Percentiles rank a stretch among this genome's conserved stretches.
These are phyloP conservation scores for Pseudoturritis turrita DNA, from an alignment of 345 rosid genomes.

Conservation along the genomic window DNA sequence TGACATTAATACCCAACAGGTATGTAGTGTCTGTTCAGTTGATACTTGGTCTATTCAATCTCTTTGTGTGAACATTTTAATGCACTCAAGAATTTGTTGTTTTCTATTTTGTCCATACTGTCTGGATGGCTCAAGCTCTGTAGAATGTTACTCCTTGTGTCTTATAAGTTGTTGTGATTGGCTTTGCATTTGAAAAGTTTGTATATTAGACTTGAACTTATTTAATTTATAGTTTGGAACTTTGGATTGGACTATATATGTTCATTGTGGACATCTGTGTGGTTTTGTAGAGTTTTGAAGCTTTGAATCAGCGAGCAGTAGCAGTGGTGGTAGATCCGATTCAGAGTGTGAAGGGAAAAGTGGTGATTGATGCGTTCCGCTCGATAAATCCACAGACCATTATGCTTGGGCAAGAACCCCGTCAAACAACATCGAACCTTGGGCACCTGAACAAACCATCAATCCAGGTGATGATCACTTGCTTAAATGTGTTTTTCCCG, in stretches of 20 bases:
- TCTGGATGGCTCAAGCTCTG: background rate
- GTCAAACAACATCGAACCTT: constrained; percentile 97
- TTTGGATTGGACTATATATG: background rate
- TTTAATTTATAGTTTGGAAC: background rate
- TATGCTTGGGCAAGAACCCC: constrained; percentile 99
- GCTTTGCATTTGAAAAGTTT: background rate
- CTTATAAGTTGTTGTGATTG: background rate
- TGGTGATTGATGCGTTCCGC: constrained; percentile 98
- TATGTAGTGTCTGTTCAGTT: background rate
- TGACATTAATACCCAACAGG: constrained; percentile 98
- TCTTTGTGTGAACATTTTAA: background rate
- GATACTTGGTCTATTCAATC: background rate
- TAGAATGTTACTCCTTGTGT: background rate
- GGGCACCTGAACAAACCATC: constrained; percentile 99
- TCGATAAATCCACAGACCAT: constrained; percentile 95
- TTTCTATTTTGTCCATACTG: background rate
- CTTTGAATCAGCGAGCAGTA: constrained; percentile 95
- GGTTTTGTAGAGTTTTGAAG: constrained; percentile 89
- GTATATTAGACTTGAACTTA: background rate
- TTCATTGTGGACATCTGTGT: constrained; percentile 5
- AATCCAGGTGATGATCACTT: constrained; percentile 60
- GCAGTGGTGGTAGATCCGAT: constrained; percentile 99
- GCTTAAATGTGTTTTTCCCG: background rate
- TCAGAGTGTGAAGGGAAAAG: constrained; percentile 97
- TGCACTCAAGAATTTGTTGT: background rate